phyloP scores from a whole-genome alignment of 805 yeast genomes.

The Candida gorgasii region DNA sequence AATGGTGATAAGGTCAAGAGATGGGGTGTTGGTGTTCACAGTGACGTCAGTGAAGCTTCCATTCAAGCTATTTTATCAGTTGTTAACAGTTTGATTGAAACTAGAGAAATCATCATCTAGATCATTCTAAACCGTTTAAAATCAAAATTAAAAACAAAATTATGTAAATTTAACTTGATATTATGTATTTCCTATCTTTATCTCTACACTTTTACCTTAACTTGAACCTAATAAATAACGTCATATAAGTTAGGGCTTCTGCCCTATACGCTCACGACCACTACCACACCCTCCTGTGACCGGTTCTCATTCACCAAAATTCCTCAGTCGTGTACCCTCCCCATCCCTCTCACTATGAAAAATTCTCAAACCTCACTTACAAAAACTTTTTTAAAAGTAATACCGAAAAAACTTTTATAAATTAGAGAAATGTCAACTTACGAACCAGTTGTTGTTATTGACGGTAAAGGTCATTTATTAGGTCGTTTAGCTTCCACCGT shows the following conservation, averaged over 20 bases:
- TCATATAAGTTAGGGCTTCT: neutral
- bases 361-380: slow-evolving; percentile 2
- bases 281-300: neutral
- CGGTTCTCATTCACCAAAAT: neutral
- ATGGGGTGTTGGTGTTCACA: slow-evolving; percentile 48
- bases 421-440: slow-evolving; percentile 64
- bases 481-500: slow-evolving; percentile 99
- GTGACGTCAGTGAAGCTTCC: slow-evolving; percentile 46
- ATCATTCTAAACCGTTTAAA: neutral
- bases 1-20: slow-evolving; percentile 34
- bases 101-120: slow-evolving; percentile 29
- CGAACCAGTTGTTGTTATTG: slow-evolving; percentile 97
- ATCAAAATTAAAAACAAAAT: neutral
- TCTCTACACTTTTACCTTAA: neutral
- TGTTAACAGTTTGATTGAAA: slow-evolving; percentile 39
- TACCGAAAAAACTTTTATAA: slow-evolving; percentile 4
- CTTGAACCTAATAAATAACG: neutral
- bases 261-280: neutral
- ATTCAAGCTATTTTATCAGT: slow-evolving; percentile 68
- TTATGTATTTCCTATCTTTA: slow-evolving; percentile 1
- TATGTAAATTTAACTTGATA: neutral
- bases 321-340: neutral
- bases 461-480: slow-evolving; percentile 99
- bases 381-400: slow-evolving; percentile 1
- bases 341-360: slow-evolving; percentile 2